These are phyloP conservation scores for Harringtonia aguacate DNA, from an alignment of 2,329 filamentous ascomycete species.

Conservation along the genomic window DNA sequence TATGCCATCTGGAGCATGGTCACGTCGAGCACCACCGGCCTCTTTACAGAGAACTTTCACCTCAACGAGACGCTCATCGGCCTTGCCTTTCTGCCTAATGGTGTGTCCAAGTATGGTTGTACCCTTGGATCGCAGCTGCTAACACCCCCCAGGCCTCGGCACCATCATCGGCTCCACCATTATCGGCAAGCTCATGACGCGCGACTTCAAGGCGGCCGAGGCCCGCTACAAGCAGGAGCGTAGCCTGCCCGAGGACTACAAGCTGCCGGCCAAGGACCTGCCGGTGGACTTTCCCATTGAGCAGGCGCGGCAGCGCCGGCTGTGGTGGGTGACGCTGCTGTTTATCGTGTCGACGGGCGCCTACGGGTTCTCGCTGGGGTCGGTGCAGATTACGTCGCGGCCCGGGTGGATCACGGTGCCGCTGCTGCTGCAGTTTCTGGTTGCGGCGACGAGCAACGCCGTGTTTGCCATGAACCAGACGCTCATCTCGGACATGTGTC, in stretches of 20 bases:
- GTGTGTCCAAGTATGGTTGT: background rate
- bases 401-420: background rate
- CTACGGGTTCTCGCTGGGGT: background rate
- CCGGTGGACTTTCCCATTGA: constrained; percentile 2
- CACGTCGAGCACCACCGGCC: constrained; percentile 1
- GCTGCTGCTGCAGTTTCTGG: constrained; percentile 1
- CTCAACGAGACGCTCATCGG: background rate
- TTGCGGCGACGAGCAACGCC: constrained; percentile 1
- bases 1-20: constrained; percentile 5
- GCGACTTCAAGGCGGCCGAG: background rate
- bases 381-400: background rate
- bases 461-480: constrained; percentile 4
- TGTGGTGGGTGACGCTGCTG: background rate
- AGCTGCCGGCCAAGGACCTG: background rate
- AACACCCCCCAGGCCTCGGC: background rate
- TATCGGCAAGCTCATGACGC: background rate
- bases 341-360: background rate
- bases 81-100: background rate
- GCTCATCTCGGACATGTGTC: constrained; percentile 1
- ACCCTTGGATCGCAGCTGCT: background rate
- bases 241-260: background rate
- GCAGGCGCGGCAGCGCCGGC: background rate
- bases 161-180: constrained; percentile 1
- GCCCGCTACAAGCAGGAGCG: background rate
- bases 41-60: background rate